A percentile compares a stretch with the other conserved stretches of the same genome.
These are phyloP conservation scores for Xylaria sp. DNA, from an alignment of 2,329 filamentous ascomycete genomes.

Conservation along the genomic window DNA sequence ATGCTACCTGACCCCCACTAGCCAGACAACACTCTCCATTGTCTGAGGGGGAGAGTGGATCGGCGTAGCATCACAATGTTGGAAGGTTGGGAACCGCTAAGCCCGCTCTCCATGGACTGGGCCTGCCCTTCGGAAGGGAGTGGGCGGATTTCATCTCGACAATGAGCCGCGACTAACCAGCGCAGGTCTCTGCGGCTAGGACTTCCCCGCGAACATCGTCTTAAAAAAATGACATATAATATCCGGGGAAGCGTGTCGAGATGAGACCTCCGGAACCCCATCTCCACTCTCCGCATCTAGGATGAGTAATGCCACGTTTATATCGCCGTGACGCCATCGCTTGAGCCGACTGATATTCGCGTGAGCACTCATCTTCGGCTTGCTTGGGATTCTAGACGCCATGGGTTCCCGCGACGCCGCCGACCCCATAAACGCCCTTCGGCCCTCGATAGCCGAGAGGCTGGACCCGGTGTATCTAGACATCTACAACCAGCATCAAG, in stretches of 20 bases:
- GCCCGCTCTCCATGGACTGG: not conserved
- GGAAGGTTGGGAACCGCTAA: not conserved
- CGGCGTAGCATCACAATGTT: constrained; percentile 8
- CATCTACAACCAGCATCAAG: constrained; percentile 49
- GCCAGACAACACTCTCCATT: not conserved
- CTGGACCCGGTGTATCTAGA: constrained; percentile 54
- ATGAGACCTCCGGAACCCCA: not conserved
- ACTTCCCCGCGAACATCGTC: constrained; percentile 1
- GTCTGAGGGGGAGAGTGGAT: constrained; percentile 17
- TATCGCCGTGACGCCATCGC: constrained; percentile 19
- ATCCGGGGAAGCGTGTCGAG: not conserved
- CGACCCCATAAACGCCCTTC: constrained; percentile 50
- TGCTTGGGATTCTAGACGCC: not conserved
- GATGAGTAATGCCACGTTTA: not conserved
- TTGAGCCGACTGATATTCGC: not conserved
- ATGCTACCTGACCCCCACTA: constrained; percentile 22
- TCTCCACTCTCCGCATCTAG: not conserved
- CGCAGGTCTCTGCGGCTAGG: not conserved
- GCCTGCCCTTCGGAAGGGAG: not conserved
- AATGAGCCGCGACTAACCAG: not conserved
- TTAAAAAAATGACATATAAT: constrained; percentile 1
- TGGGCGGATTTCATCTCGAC: not conserved
- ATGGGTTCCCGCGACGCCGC: constrained; percentile 34
- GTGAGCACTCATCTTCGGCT: not conserved
- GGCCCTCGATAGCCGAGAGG: constrained; percentile 51